Evolutionary conservation across 768 basidiomycete species (phyloP).

Genomic region (Termitomyces sp.): DNA sequence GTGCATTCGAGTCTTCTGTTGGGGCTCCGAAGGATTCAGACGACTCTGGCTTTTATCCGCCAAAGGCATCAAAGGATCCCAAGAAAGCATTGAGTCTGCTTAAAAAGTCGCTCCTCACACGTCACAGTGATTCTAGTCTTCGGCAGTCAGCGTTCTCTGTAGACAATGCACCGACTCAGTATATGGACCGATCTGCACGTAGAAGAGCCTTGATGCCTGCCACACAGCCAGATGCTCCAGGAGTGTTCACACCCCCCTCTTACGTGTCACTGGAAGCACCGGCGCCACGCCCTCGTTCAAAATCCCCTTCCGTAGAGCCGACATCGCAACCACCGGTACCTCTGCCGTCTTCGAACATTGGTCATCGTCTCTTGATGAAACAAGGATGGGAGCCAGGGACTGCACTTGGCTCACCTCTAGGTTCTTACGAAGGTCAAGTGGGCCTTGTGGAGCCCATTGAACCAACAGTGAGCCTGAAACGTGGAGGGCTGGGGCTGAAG

Average conservation of each 20-base stretch:
- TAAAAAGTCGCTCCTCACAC: conserved; percentile 56
- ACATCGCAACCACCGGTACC: conserved; percentile 41
- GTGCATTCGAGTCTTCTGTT: conserved; percentile 21
- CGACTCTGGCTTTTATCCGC: conserved; percentile 14
- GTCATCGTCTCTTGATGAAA: conserved; percentile 60
- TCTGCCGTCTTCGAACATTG: conserved; percentile 54
- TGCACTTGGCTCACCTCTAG: conserved; percentile 35
- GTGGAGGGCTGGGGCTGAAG: conserved; percentile 54
- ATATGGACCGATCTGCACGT: conserved; percentile 68
- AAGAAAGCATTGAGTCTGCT: conserved; percentile 64
- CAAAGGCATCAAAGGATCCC: conserved; percentile 36
- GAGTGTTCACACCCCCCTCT: conserved; percentile 24
- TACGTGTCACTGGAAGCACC: conserved; percentile 5
- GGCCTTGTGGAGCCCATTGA: conserved; percentile 56
- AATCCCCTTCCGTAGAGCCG: conserved; percentile 17
- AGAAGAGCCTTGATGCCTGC: conserved; percentile 54
- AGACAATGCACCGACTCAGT: conserved; percentile 21
- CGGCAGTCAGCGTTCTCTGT: conserved; percentile 11
- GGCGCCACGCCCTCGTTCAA: conserved; percentile 15
- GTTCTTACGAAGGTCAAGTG: conserved; percentile 25
- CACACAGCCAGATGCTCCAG: conserved; percentile 48
- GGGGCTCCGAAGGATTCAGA: conserved; percentile 20
- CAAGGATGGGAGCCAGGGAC: conserved; percentile 76
- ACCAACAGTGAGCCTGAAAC: conserved; percentile 31
- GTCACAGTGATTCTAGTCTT: conserved; percentile 28